Evolutionary conservation across 805 yeast genomes (phyloP).

Genomic region (Myxozyma neotropica): DNA sequence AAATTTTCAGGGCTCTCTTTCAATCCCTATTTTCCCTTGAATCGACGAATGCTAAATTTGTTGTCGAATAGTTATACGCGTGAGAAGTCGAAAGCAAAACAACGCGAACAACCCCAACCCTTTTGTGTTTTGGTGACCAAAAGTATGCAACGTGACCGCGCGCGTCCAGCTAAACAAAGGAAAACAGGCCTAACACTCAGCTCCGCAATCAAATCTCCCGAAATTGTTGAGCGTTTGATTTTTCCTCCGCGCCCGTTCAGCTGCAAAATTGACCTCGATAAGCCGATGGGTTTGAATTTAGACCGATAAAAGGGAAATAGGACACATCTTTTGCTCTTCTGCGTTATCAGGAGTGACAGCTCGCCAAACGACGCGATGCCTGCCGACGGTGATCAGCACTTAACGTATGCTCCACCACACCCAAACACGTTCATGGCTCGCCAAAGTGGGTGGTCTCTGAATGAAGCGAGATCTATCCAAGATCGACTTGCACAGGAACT

Average conservation of each 20-base stretch:
- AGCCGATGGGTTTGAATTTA: no score
- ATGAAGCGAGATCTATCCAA: slow-evolving; percentile 34
- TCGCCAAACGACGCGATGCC: slow-evolving; percentile 20
- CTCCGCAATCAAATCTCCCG: not conserved
- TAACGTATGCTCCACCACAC: slow-evolving; percentile 7
- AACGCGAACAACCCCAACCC: slow-evolving; percentile 4
- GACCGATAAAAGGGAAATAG: not conserved
- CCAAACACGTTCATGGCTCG: slow-evolving; percentile 4
- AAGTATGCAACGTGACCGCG: slow-evolving; percentile 13
- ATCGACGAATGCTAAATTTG: no score
- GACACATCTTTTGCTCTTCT: not conserved
- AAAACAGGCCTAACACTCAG: not conserved
- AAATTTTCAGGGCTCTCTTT: not conserved
- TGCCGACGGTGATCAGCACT: slow-evolving; percentile 27
- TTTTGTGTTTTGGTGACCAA: not conserved
- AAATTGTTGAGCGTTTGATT: no score
- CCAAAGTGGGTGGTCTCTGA: slow-evolving; percentile 27
- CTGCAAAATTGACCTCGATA: no score
- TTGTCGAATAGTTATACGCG: slow-evolving; percentile 1
- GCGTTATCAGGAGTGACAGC: no score
- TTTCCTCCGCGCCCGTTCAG: no score
- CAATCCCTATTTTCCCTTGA: no score
- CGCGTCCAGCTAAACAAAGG: slow-evolving; percentile 3
- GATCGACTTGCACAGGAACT: slow-evolving; percentile 44
- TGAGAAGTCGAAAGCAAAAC: not conserved